A percentile compares a stretch with the other conserved stretches of the same genome.
These are phyloP conservation scores for Myxozyma vanderwaltii DNA, from an alignment of 805 yeast species.

Conservation along the genomic window DNA sequence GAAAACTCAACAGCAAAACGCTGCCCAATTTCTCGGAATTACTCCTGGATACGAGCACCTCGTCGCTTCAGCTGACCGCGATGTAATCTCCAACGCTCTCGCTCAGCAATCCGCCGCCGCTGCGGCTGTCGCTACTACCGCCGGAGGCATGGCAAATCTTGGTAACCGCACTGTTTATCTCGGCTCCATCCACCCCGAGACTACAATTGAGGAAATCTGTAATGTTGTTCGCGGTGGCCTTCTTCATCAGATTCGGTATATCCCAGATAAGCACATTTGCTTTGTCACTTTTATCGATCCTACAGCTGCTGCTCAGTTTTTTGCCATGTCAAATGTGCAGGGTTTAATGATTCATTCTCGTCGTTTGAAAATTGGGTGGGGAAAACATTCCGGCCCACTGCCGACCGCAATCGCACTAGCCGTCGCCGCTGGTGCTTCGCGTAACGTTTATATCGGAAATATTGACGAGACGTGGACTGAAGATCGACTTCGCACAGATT, in stretches of 20 bases:
- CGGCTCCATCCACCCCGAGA: constrained; percentile 86
- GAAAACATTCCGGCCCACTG: constrained; percentile 91
- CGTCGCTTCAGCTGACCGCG: constrained; percentile 66
- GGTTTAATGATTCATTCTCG: constrained; percentile 85
- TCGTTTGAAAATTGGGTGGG: constrained; percentile 95
- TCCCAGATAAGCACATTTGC: constrained; percentile 86
- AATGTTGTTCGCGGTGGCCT: constrained; percentile 95
- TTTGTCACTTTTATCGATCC: constrained; percentile 96
- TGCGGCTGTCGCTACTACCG: constrained; percentile 92
- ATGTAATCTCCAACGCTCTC: constrained; percentile 51
- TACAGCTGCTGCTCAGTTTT: constrained; percentile 95
- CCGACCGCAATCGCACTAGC: constrained; percentile 85
- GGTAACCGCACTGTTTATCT: constrained; percentile 93
- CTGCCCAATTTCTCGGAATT: constrained; percentile 89
- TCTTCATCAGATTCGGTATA: constrained; percentile 75
- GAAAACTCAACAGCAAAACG: constrained; percentile 94
- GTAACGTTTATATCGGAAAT: constrained; percentile 88
- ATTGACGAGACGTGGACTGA: constrained; percentile 53
- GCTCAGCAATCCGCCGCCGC: constrained; percentile 96
- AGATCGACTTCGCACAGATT: constrained; percentile 66
- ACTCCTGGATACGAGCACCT: constrained; percentile 87
- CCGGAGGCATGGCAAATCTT: constrained; percentile 88
- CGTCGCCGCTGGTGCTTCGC: constrained; percentile 88
- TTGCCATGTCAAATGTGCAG: constrained; percentile 88
- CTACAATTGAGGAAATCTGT: constrained; percentile 89